Percentiles rank a stretch among this genome's conserved stretches.
Conservation (phyloP, 2,329 filamentous ascomycete genomes). For the Fusarium sp. region DNA sequence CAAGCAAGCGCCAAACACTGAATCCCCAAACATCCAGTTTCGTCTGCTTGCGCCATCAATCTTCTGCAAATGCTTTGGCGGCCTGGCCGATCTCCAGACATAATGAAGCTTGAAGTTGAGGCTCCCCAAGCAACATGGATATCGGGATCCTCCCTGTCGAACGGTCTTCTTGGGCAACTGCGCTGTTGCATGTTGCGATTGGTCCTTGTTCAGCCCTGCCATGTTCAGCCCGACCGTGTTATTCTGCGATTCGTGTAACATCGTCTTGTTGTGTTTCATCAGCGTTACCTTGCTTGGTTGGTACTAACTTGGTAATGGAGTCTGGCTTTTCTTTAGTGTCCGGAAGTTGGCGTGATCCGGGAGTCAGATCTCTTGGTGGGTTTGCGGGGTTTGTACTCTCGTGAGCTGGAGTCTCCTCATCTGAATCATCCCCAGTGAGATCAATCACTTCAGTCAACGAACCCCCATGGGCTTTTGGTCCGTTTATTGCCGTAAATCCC, state of each 20-base stretch:
- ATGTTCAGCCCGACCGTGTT: not conserved
- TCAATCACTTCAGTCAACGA: not conserved
- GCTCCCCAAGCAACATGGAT: not conserved
- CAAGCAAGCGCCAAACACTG: not conserved
- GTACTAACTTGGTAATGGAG: accelerated
- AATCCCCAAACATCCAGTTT: too few species aligned
- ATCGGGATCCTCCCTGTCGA: not conserved
- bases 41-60: too few species aligned
- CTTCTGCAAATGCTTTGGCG: accelerated
- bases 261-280: too few species aligned
- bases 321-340: too few species aligned
- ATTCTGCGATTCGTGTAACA: not conserved
- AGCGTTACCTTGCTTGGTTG: accelerated
- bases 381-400: accelerated
- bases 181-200: not conserved
- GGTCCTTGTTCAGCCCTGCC: not conserved
- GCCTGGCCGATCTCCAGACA: not conserved
- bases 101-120: accelerated
- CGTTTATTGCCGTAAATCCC: not conserved
- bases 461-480: accelerated
- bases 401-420: not conserved
- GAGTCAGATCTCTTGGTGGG: too few species aligned
- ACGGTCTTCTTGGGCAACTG: not conserved
- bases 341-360: not conserved
- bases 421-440: not conserved